These are phyloP conservation scores for Conidiobolus incongruus DNA, from an alignment of 371 early-diverging fungal species.

Conservation along the genomic window DNA sequence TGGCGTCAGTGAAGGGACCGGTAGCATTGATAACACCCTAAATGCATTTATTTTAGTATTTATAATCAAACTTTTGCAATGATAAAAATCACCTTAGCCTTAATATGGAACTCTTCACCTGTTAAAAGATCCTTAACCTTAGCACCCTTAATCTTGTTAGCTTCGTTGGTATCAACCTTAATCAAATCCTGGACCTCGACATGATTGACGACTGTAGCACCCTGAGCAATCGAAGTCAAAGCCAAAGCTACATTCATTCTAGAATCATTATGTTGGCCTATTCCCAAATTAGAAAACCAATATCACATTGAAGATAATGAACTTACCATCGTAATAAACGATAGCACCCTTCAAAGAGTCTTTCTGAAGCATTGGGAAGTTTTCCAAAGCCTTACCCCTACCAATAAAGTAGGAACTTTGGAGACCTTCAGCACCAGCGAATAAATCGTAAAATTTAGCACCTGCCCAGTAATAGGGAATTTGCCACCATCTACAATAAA, in stretches of 20 bases:
- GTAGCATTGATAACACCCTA: constrained; percentile 89
- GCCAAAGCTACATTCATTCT: constrained; percentile 94
- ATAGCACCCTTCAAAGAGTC: constrained; percentile 83
- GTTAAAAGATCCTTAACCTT: constrained; percentile 64
- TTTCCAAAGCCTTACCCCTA: constrained; percentile 66
- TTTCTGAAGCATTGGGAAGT: constrained; percentile 86
- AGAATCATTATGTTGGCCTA: constrained; percentile 92
- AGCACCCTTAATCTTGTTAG: constrained; percentile 48
- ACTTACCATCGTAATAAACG: constrained; percentile 86
- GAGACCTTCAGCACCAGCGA: constrained; percentile 82
- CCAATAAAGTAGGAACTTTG: constrained; percentile 72
- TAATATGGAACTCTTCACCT: constrained; percentile 72
- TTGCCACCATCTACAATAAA: constrained; percentile 54
- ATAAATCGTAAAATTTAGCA: constrained; percentile 84
- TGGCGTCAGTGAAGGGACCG: constrained; percentile 49
- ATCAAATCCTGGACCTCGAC: constrained; percentile 67
- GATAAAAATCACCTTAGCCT: constrained; percentile 32
- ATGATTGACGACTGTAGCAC: constrained; percentile 92
- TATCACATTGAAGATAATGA: too few relatives aligned
- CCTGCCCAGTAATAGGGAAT: constrained; percentile 96
- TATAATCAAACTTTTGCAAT: not conserved
- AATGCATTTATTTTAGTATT: not conserved
- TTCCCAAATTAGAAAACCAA: not conserved
- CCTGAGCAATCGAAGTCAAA: constrained; percentile 82
- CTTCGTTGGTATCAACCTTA: constrained; percentile 25